Evolutionary conservation across 495 filamentous ascomycete species (phyloP), one percentile per base, ranked within the genome.

Genomic region (Margaritispora aquatica): DNA sequence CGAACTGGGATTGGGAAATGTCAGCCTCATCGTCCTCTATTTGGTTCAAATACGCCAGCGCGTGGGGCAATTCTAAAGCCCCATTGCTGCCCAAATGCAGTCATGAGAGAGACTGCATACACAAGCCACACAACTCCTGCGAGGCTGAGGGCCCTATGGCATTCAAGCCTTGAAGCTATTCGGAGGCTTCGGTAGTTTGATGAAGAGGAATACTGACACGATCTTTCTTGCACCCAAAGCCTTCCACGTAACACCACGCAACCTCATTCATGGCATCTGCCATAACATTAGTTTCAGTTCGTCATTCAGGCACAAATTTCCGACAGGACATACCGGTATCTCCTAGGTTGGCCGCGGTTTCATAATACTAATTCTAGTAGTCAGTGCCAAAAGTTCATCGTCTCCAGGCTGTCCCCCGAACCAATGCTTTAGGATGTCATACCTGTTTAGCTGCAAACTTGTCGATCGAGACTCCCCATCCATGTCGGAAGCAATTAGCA

Each of bases 221-320:
- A 74, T 97, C 90, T 73, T 97, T 99, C 73, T 89, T 91, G 58
- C 88, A 89, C 23, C 94, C 94, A 72, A 95, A 96, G 13, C 94
- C 94, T 67, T 96, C 88, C 20, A 93, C 71, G 76, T 95, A 97
- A 73, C 95, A 99, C 90, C 92, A 95, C 23, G 87, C 94, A 63
- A 87, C 87, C 70, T 96, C 92, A 70, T 96, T 96, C 92, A 97
- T 96, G 48, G 93, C 95, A 77, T 99, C 94, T 81, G 63, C 54
- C 50, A 57, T 48, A 31, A 26, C 34, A 48, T 60, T 23, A 63
- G 58, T 63, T 22, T 49, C 47, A 23, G 50, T 60, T 23, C 20
- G 58, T 52, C 36, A 44, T 41, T 59, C 50, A 59, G 49, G 55
- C 48, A 7, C 38, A 60, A 46, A 34, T 26, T 51, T 68, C 7